Conservation (phyloP, 2,329 filamentous ascomycete species). For the Pyrenochaeta sp. region DNA sequence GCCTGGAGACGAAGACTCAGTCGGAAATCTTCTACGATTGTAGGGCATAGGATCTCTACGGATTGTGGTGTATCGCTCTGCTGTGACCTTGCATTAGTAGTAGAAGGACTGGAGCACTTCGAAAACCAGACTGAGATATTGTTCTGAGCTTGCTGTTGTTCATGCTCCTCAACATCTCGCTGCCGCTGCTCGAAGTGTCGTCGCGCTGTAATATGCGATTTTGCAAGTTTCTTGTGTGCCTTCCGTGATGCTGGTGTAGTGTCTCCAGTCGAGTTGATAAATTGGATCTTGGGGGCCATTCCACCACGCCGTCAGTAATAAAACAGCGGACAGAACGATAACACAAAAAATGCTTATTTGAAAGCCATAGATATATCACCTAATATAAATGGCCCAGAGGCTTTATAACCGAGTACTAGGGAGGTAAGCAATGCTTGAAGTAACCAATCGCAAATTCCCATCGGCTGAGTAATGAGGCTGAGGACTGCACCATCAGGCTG, state of each 20-base stretch:
- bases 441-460: background rate
- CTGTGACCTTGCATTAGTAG: too few relatives aligned
- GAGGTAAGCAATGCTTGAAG: background rate
- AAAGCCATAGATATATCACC: background rate
- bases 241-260: background rate
- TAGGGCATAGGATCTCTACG: too few relatives aligned
- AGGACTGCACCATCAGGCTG: background rate
- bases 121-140: too few relatives aligned
- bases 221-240: background rate
- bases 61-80: too few relatives aligned
- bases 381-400: background rate
- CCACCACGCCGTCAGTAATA: background rate
- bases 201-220: background rate
- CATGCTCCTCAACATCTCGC: conserved; percentile 1
- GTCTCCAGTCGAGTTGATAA: conserved; percentile 1
- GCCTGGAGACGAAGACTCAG: too few relatives aligned
- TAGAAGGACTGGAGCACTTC: too few relatives aligned
- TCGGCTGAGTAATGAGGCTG: background rate
- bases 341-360: too few relatives aligned
- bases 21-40: too few relatives aligned
- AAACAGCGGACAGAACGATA: too few relatives aligned
- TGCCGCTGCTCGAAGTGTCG: background rate
- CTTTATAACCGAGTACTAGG: background rate
- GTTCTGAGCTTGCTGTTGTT: background rate
- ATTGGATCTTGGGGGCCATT: conserved; percentile 1